Evolutionary conservation across 2,329 filamentous ascomycete species (phyloP), one percentile per base, ranked within the genome.

Genomic region (Venturia carpophila): DNA sequence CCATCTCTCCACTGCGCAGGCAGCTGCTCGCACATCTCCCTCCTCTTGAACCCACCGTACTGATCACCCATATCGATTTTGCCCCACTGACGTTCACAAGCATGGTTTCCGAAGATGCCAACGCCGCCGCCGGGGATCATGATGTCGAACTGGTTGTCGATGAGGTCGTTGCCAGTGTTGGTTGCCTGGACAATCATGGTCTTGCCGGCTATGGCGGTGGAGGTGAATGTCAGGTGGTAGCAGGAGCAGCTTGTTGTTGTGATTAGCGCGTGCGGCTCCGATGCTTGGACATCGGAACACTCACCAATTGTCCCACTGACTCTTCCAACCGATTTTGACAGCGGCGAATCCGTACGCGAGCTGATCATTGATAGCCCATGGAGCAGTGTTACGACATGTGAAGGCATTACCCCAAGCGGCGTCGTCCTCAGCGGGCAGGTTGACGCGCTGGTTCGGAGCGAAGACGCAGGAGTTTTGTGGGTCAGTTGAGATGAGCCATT

Each of bases 121-220:
- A 62, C 60, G 15, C 60, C 60, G n/a, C 60, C 60, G 60, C 60
- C 60, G 15, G 37, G 60, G 15, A 62, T 43, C 37, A 43, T 27
- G 24, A 62, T 19, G 41, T 62, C 42, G 60, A 62, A 62, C 27
- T 62, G 60, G 60, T 62, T 62, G 5, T 39, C 60, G 39, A 27
- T 30, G 60, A 62, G 42, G 24, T 62, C 42, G 37, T 17, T 27
- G 37, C 37, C 60, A 2, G 60, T 42, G 60, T 62, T 47, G 5
- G 42, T 42, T 30, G 60, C 60, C 21, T 62, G 60, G 3, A 62
- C 60, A 34, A 62, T 62, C 60, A 62, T 62, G 17, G 19, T 42
- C 15, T 62, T 62, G 34, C 42, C 60, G 11, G 30, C 37, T 9
- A 62, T 47, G 24, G 30, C 13, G 21, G 24, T 39, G 19, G 60